These are phyloP conservation scores for Ramaria rubella DNA, from an alignment of 768 basidiomycete species.

Conservation along the genomic window DNA sequence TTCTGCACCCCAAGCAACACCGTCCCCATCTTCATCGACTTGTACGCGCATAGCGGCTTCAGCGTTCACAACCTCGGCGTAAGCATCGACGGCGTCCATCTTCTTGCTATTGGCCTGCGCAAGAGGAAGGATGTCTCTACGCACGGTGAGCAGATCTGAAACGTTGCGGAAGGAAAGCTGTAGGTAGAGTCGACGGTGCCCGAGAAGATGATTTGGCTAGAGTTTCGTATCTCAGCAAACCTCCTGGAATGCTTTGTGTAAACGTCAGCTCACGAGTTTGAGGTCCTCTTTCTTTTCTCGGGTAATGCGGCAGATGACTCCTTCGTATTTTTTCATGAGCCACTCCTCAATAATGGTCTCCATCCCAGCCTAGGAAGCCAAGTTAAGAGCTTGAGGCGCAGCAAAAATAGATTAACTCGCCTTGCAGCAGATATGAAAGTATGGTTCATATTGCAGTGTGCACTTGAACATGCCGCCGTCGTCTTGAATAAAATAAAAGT, in stretches of 20 bases:
- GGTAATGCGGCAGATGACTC: constrained; percentile 68
- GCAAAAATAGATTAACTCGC: constrained; percentile 36
- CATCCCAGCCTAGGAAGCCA: constrained; percentile 55
- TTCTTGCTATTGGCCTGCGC: constrained; percentile 88
- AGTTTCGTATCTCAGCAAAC: neutral
- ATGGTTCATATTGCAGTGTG: constrained; percentile 89
- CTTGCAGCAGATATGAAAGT: constrained; percentile 90
- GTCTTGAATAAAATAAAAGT: constrained; percentile 96
- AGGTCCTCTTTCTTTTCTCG: constrained; percentile 90
- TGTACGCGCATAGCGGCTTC: constrained; percentile 51
- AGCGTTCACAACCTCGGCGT: constrained; percentile 89
- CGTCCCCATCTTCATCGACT: constrained; percentile 63
- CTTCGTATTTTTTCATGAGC: constrained; percentile 90
- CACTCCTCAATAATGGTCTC: constrained; percentile 93
- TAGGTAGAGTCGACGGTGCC: constrained; percentile 84
- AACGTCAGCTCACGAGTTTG: constrained; percentile 42
- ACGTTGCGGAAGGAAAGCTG: constrained; percentile 89
- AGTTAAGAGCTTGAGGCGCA: constrained; percentile 10
- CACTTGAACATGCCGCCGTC: constrained; percentile 96
- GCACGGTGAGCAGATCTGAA: constrained; percentile 81
- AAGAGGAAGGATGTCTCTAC: constrained; percentile 84
- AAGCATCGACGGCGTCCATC: constrained; percentile 92
- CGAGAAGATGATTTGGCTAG: constrained; percentile 89
- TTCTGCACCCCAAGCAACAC: constrained; percentile 40
- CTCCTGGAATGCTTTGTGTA: neutral